Base-by-base conservation (phyloP, 352 stramenopile species). In the Pythium dissimile region DNA sequence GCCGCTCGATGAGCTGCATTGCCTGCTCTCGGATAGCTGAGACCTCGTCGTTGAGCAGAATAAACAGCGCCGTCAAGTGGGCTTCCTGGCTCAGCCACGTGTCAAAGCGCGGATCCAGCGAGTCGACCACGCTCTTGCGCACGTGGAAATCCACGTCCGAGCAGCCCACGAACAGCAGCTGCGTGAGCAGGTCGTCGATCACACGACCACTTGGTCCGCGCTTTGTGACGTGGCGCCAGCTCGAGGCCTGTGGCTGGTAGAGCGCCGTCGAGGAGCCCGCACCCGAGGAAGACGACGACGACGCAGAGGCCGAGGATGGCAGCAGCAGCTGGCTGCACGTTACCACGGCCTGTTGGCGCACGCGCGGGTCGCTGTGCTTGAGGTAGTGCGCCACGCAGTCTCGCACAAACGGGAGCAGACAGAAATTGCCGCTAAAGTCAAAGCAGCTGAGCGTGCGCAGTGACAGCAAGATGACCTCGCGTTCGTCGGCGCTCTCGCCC, bases 361-460 rank as follows among this genome's bases (percentile, higher is more conserved):
- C 91, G 34, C 87, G 80, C 18, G 74, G 74, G 26, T 96, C 91
- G 6, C 83, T 74, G 56, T 98, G 94, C 28, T 81, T 87, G 27
- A 99, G 69, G 62, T 98, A 99, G 30, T 89, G 62, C 1, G 88
- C 73, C 31, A 98, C 93, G 27, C 97, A 96, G 63, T 99, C 89
- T 18, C 92, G 81, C 13, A 98, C 88, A 71, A 99, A 98, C 8
- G 96, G 95, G 37, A 99, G 66, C 7, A 99, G 67, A 46, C 89
- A 96, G 43, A 98, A 94, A n/a, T 80, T 92, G 12, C 88, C 83
- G 48, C 86, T 88, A 50, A 97, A 95, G 53, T 89, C 81, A 66
- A 99, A 98, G 47, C 83, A 95, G 54, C 93, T 93, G 16, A 99
- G 70, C 7, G 97, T 98, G 31, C 83, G 77, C 5, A 99, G 66